phyloP scores from a whole-genome alignment of 495 filamentous ascomycete species.

The Penicillium chermesinum region DNA sequence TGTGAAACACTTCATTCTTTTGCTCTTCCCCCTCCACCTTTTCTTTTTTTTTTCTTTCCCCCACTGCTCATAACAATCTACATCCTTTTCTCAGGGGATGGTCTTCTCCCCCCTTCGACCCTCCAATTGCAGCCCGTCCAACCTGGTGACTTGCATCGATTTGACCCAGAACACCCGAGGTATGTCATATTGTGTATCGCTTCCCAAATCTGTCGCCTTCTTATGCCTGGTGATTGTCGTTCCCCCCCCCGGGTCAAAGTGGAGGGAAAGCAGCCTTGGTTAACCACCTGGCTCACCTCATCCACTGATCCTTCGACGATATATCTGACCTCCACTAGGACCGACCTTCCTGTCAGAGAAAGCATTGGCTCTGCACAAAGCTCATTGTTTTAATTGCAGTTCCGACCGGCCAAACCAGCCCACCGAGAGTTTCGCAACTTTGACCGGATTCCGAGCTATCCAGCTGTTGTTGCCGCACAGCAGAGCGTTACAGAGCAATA shows the following conservation, averaged over 20 bases:
- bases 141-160: background rate
- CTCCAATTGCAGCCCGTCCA: background rate
- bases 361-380: background rate
- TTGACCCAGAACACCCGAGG: background rate
- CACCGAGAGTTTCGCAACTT: conserved; percentile 20
- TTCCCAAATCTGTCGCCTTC: background rate
- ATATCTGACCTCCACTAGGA: background rate
- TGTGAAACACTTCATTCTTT: background rate
- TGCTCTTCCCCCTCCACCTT: background rate
- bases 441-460: background rate
- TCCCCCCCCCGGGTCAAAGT: background rate
- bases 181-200: background rate
- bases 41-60: background rate
- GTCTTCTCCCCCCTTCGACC: too few relatives aligned
- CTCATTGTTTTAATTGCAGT: conserved; percentile 8
- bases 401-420: conserved; percentile 10
- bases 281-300: background rate
- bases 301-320: background rate
- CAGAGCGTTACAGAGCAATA: too few relatives aligned
- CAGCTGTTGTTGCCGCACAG: too few relatives aligned
- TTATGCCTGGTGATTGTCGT: background rate
- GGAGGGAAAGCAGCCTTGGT: background rate
- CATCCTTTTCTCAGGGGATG: background rate
- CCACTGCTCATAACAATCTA: background rate
- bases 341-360: too few relatives aligned